Evolutionary conservation across 2,329 filamentous ascomycete genomes (phyloP).

Genomic region (Penicillium sp.): DNA sequence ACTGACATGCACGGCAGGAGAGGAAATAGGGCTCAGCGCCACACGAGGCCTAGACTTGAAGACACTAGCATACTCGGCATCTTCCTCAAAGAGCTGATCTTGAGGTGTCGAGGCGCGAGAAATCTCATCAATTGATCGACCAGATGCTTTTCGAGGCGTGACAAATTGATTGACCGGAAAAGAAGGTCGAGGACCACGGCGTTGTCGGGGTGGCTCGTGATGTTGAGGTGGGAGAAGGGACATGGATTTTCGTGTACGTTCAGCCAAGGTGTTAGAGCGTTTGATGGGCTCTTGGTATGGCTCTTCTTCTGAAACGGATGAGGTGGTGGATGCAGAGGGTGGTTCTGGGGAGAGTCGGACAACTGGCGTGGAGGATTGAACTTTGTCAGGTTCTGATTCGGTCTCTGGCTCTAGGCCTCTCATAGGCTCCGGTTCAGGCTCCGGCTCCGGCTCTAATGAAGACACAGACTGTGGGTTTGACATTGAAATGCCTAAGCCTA

Average conservation of each 20-base stretch:
- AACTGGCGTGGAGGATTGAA: constrained; percentile 9
- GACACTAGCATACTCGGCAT: constrained; percentile 75
- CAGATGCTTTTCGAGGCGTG: constrained; percentile 45
- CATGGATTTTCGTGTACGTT: constrained; percentile 82
- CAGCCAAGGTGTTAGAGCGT: constrained; percentile 57
- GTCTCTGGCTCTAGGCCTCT: constrained; percentile 3
- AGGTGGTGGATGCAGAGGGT: not conserved
- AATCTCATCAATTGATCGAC: constrained; percentile 1
- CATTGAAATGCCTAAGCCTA: not conserved
- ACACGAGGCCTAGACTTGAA: constrained; percentile 84
- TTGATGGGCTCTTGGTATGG: constrained; percentile 22
- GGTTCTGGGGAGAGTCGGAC: constrained; percentile 14
- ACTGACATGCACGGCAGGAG: constrained; percentile 41
- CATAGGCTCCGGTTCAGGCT: not conserved
- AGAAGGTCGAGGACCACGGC: constrained; percentile 33
- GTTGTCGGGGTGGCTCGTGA: constrained; percentile 24
- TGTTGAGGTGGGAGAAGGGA: constrained; percentile 54
- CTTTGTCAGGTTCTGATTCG: not conserved
- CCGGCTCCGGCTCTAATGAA: not conserved
- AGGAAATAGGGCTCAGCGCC: constrained; percentile 67
- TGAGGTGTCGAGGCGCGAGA: constrained; percentile 54
- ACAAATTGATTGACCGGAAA: constrained; percentile 61
- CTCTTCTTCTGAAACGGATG: constrained; percentile 8
- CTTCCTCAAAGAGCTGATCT: constrained; percentile 70
- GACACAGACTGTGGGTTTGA: not conserved